These are phyloP conservation scores for Ophiocytium majus DNA, from an alignment of 352 stramenopile species.

Conservation along the genomic window DNA sequence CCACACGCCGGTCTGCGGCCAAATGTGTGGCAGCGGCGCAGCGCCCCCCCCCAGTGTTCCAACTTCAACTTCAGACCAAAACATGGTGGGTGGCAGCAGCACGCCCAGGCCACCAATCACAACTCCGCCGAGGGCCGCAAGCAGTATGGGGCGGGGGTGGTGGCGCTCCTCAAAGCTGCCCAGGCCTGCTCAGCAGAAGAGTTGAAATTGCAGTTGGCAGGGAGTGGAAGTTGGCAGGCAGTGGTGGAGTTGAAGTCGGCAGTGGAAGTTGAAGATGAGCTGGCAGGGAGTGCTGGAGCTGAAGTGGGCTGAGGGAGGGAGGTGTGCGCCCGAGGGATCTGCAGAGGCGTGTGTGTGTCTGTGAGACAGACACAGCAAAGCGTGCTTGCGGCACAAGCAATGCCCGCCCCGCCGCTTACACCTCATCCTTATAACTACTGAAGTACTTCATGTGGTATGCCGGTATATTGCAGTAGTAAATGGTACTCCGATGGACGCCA, in stretches of 20 bases:
- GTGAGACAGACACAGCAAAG: too few relatives aligned
- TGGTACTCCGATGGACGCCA: conserved; percentile 40
- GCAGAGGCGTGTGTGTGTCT: too few relatives aligned
- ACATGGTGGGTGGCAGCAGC: conserved; percentile 51
- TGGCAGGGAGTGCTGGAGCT: background rate
- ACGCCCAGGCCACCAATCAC: conserved; percentile 32
- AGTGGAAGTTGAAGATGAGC: background rate
- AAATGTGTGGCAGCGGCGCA: conserved; percentile 15
- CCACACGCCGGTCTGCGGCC: background rate
- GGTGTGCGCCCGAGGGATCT: background rate
- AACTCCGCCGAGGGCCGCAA: conserved; percentile 42
- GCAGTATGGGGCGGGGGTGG: conserved; percentile 28
- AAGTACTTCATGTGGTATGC: too few relatives aligned
- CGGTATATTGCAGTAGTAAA: too few relatives aligned
- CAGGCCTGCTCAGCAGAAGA: too few relatives aligned
- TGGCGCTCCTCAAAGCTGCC: conserved; percentile 4
- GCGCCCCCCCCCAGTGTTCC: background rate
- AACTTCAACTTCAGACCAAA: conserved; percentile 52
- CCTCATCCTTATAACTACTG: too few relatives aligned
- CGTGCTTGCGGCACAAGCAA: too few relatives aligned
- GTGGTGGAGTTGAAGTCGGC: background rate
- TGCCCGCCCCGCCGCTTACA: too few relatives aligned
- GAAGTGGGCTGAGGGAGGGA: background rate
- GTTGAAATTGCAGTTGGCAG: too few relatives aligned
- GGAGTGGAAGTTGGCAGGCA: background rate